Base-by-base conservation (phyloP, 1,284 basidiomycete species). In the Sanghuangporus weigelae region DNA sequence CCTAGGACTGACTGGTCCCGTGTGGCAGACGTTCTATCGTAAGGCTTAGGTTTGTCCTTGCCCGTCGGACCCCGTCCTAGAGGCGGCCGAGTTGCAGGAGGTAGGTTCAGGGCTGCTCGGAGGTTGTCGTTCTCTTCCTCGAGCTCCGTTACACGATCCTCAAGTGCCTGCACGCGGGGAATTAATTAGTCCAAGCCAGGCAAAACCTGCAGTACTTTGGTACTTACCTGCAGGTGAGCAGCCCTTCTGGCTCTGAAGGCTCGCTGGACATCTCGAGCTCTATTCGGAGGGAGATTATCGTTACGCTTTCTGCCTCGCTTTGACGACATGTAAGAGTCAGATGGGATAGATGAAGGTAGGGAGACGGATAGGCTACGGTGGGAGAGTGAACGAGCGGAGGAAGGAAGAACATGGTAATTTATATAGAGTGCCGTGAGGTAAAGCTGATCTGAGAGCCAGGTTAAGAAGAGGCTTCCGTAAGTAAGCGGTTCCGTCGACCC, bases 231-330 rank as follows among this genome's bases (percentile, higher is more conserved):
- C 60, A 96, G 82, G 76, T 96, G 93, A 66, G 93, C 92, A 66
- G 92, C 92, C 70, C 94, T 86, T 67, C 95, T 83, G 31, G 94
- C 92, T 69, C 94, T 85, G 78, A 96, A 97, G 2, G 94, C 94
- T 68, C 94, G 81, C 75, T 97, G 94, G 38, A 96, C 93, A 73
- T 96, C 94, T 63, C 94, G 81, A 36, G 95, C 94, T 66, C 94
- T 87, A 72, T 95, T 95, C 40, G 93, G 93, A 67, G 93, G 93
- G 46, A 96, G 85, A 72, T 90, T 91, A 76, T 95, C 92, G 77
- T 96, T 95, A 74, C 93, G 84, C 74, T 95, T 95, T 71, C 93
- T 86, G 66, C 93, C 93, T 70, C 93, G 87, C 76, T 91, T 92
- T 64, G 90, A 92, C 68, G 89, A 90, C 89, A 90, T 91, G 59